phyloP scores from a whole-genome alignment of 1,284 basidiomycete species.

The Gyrodon tennesseensis region DNA sequence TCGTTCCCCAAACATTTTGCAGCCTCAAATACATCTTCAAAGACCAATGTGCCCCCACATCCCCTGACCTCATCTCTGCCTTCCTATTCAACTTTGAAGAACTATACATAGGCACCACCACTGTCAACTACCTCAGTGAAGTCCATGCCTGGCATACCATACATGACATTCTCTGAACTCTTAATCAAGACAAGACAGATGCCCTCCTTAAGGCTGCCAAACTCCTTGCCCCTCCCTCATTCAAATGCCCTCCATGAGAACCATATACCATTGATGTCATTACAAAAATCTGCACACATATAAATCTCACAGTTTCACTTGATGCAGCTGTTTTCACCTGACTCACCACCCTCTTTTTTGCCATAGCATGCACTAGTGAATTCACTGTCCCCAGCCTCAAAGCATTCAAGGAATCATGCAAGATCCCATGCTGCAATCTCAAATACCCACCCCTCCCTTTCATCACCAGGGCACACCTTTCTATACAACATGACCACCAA shows the following conservation, averaged over 20 bases:
- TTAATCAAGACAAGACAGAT: neutral
- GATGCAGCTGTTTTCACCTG: neutral
- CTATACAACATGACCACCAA: too few relatives aligned
- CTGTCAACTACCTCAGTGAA: neutral
- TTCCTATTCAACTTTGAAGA: too few relatives aligned
- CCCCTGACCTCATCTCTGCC: too few relatives aligned
- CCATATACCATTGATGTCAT: neutral
- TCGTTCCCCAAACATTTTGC: too few relatives aligned
- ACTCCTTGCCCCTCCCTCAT: neutral
- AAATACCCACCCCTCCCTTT: too few relatives aligned
- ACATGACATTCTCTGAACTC: neutral
- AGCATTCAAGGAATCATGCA: too few relatives aligned
- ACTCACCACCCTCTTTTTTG: neutral
- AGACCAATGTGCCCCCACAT: too few relatives aligned
- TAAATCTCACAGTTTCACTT: neutral
- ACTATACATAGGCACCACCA: too few relatives aligned
- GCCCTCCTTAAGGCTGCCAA: neutral
- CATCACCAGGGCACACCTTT: neutral
- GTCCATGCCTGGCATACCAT: neutral
- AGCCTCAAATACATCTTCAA: too few relatives aligned
- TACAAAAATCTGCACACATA: neutral
- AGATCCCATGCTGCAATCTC: too few relatives aligned
- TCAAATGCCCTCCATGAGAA: neutral
- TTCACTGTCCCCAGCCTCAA: neutral
- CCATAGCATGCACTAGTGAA: neutral